Base-by-base conservation (phyloP, 2,329 filamentous ascomycete genomes). In the Nemania bipapillata region DNA sequence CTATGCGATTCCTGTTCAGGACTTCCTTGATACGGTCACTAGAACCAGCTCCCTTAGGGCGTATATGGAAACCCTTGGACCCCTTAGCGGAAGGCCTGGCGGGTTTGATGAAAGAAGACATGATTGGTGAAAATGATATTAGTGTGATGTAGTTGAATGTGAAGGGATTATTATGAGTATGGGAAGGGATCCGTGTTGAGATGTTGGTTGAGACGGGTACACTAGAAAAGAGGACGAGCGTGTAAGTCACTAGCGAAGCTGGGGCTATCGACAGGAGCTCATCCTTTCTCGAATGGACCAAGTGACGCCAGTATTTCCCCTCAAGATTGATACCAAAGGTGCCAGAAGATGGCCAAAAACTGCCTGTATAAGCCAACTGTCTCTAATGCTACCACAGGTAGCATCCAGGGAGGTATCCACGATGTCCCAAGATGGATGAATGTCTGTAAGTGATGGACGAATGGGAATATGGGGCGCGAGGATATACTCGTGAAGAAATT, bases 21-120 rank as follows among this genome's bases (percentile, higher is more conserved):
- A 74, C 71, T 73, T 87, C 85, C 60, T 85, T 83, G 76, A 87
- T 83, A 54, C 85, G 85, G 63, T 85, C 83, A 68, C 83, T 80
- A 22, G 83, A 80, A 63, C 85, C 86, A n/a, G 84, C 72, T 76
- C 50, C 83, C 70, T 79, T 79, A 65, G 82, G 84, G 69, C 79
- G 81, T 79, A 83, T 79, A 79, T 82, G 68, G 74, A 77, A 75
- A 63, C 76, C 73, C 73, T 78, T 78, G 17, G 62, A 54, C 66
- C 70, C 54, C 74, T 20, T 60, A 17, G 45, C 32, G 17, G 59
- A 45, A 54, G 70, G 74, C 74, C 81, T 83, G 32, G 78, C 77
- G 62, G 83, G 81, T 50, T 80, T 83, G 59, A 84, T 75, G 65
- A 85, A 81, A 35, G 83, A 84, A 59, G 84, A 84, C 84, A 86